Base-by-base conservation (phyloP, 805 yeast genomes). In the Monosporozyma siamensis region DNA sequence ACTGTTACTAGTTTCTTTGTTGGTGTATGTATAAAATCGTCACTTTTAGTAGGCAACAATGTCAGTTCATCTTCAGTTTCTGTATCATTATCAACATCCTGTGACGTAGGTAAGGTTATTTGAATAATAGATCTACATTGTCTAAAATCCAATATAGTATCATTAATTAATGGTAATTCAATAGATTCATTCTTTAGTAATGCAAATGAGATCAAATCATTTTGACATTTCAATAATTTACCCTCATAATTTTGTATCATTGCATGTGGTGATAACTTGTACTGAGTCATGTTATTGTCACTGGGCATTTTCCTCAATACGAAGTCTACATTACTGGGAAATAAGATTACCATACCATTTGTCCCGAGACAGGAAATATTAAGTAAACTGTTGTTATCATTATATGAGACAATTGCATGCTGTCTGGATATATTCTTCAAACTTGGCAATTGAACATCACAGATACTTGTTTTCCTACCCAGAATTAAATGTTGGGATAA, bases 281-380 rank as follows among this genome's bases (percentile, higher is more conserved):
- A 29, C 6, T 18, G 17, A 29, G 32, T 29, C 29, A 36, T 12
- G 23, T 39, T 6, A 44, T 38, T 2, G 43, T 26, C 44, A 17
- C 46, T 34, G 50, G 45, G 15, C 65, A 53, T 12, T 26, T 43
- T 46, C 6, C 55, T 39, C 26, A 54, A 51, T n/a, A 64, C 63
- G 34, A 69, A 69, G 14, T 59, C 50, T 10, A 68, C 49, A 15
- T 54, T 51, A 15, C 59, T 63, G 0, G 95, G 92, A 32, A 86
- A 72, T 4, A 74, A 68, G 15, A 88, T 73, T 8, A 74, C 71
- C 40, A 84, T 65, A 9, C 97, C 96, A 59, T 90, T 90, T 64
- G 78, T 74, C 3, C 97, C 97, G 42, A 77, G 60, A 61, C 97
- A 90, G 36, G 73, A 73, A 40, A 90, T 58, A 12, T 64, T 66